Evolutionary conservation across 345 rosid species (phyloP), one percentile per base, ranked within the genome.

Genomic region (Lumnitzera racemosa): DNA sequence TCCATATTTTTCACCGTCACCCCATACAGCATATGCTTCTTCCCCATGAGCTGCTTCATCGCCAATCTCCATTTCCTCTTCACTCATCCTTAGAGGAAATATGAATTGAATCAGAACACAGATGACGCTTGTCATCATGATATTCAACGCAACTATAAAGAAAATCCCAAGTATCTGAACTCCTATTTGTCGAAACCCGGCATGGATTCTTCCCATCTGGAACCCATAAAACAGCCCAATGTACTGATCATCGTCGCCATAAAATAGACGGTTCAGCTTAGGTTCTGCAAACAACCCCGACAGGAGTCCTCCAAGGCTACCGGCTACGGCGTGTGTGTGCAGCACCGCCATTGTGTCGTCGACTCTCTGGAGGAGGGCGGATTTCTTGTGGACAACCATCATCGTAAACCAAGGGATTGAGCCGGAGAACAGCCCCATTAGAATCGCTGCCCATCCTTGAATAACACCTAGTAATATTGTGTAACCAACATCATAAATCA

Each of bases 321-420:
- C 81, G 11, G 82, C 81, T 11, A 81, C 59, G 20, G 82, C 85
- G 55, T 81, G 83, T 13, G 80, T 78, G 73, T 81, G 86, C 5
- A 81, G 53, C 23, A 75, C 69, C 3, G 79, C 80, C 86, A 78
- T 81, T 15, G 82, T 78, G 66, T 78, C 86, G 23, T 81, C 86
- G 4, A 73, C 79, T 56, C 73, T 71, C 47, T 78, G 80, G 16
- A 81, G 82, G 13, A 69, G 68, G 54, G 53, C 65, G 1, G 49
- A 66, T 47, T 70, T 72, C 59, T 75, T 78, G 70, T 75, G 85
- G 53, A 78, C 63, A 43, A 75, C 80, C 85, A 81, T 78, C 80
- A 78, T 81, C 24, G 80, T 78, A 20, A 66, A 73, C 85, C 85
- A 81, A 2, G 85, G 85, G 66, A 81, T 69, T 23, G 82, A 78